These are phyloP conservation scores for Citrus maxima DNA, from an alignment of 345 rosid species.

Conservation along the genomic window DNA sequence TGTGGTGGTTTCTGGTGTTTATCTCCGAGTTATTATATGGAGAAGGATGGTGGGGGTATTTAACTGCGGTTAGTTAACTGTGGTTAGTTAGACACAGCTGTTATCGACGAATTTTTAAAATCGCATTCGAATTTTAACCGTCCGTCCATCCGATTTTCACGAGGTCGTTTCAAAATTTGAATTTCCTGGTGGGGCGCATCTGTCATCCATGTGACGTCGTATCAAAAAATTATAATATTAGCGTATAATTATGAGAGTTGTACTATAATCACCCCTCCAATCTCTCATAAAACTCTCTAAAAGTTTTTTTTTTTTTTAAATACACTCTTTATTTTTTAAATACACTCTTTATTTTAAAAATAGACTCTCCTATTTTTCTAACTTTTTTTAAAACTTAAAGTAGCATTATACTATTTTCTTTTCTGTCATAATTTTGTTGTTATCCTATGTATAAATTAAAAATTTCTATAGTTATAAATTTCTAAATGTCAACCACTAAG, in stretches of 20 bases:
- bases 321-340: no score
- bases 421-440: no score
- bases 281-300: no score
- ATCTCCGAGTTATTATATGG: neutral
- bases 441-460: no score
- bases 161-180: neutral
- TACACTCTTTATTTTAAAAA: no score
- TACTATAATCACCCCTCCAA: fast-evolving
- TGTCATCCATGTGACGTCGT: neutral
- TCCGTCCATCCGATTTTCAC: neutral
- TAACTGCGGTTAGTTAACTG: constrained; percentile 2
- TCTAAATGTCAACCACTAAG: no score
- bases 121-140: neutral
- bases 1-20: neutral
- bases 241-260: no score
- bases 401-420: no score
- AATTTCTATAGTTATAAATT: no score
- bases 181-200: neutral
- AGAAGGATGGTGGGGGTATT: neutral
- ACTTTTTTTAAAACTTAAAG: no score
- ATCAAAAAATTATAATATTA: neutral
- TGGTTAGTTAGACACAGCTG: neutral
- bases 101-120: neutral
- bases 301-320: no score
- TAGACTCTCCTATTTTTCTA: no score